These are phyloP conservation scores for Obba rivulosa DNA, from an alignment of 768 basidiomycete genomes.

Conservation along the genomic window DNA sequence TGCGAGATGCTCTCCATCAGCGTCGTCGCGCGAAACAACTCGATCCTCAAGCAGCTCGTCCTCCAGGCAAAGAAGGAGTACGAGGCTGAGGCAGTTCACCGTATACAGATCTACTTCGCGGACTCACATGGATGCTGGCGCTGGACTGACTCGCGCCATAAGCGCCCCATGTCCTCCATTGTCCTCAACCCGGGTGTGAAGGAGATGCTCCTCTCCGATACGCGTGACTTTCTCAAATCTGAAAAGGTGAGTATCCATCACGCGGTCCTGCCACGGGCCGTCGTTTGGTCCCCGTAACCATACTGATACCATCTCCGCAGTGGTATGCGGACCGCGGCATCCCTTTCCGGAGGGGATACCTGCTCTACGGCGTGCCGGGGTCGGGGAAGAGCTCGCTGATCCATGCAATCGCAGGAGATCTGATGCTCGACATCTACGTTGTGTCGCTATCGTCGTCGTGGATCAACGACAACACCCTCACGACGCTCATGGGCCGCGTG, in stretches of 20 bases:
- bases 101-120: conserved; percentile 87
- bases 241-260: conserved; percentile 56
- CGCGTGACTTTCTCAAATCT: conserved; percentile 76
- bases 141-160: conserved; percentile 83
- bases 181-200: conserved; percentile 86
- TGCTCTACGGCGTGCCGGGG: conserved; percentile 80
- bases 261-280: background rate
- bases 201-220: conserved; percentile 80
- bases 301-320: conserved; percentile 28
- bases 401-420: conserved; percentile 82
- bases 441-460: conserved; percentile 81
- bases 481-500: conserved; percentile 81
- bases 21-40: conserved; percentile 79
- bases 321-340: conserved; percentile 95
- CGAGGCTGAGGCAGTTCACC: conserved; percentile 80
- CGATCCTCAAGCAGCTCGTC: conserved; percentile 83
- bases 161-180: conserved; percentile 83
- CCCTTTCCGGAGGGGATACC: conserved; percentile 85
- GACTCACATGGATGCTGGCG: conserved; percentile 87
- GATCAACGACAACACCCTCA: conserved; percentile 85
- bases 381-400: conserved; percentile 85
- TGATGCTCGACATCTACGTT: conserved; percentile 90
- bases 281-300: too few species aligned
- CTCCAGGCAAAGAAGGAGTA: conserved; percentile 87
- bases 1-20: conserved; percentile 77